Conservation (phyloP, 208 protist genomes). For the Paratrypanosoma confusum region DNA sequence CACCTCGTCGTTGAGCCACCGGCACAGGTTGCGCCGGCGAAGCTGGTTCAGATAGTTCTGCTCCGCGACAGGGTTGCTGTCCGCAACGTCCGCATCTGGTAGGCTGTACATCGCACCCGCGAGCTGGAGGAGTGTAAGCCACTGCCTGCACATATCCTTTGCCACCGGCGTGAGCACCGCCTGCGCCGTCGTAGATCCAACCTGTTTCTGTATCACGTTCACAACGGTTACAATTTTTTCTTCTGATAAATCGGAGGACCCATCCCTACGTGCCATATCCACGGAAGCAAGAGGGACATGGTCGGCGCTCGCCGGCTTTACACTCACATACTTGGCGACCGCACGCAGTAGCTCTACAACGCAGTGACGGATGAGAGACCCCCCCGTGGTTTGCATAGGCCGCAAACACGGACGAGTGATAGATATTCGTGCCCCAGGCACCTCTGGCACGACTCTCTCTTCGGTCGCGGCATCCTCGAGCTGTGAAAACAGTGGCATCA, state of each 20-base stretch:
- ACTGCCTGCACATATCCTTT: slow-evolving; percentile 20
- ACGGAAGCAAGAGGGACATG: too few relatives aligned
- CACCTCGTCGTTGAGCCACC: slow-evolving; percentile 65
- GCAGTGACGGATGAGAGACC: too few relatives aligned
- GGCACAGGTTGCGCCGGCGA: slow-evolving; percentile 51
- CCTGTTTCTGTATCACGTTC: too few relatives aligned
- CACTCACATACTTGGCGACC: too few relatives aligned
- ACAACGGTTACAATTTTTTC: too few relatives aligned
- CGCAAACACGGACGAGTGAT: slow-evolving; percentile 19
- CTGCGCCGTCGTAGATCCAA: too few relatives aligned
- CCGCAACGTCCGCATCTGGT: slow-evolving; percentile 49
- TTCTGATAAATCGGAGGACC: too few relatives aligned
- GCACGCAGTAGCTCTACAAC: too few relatives aligned
- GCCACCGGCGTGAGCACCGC: background rate
- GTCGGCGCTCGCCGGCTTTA: too few relatives aligned
- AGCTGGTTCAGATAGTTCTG: slow-evolving; percentile 60
- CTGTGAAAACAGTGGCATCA: slow-evolving; percentile 42
- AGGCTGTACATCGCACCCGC: slow-evolving; percentile 73
- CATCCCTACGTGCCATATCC: too few relatives aligned
- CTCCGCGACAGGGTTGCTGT: slow-evolving; percentile 59
- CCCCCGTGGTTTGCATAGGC: too few relatives aligned
- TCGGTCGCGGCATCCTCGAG: slow-evolving; percentile 58
- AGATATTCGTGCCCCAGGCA: slow-evolving; percentile 28
- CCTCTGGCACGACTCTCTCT: slow-evolving; percentile 27
- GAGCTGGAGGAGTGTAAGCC: slow-evolving; percentile 36